A percentile compares a stretch with the other conserved stretches of the same genome.
Conservation (phyloP, 345 rosid genomes). For the Stellera chamaejasme region DNA sequence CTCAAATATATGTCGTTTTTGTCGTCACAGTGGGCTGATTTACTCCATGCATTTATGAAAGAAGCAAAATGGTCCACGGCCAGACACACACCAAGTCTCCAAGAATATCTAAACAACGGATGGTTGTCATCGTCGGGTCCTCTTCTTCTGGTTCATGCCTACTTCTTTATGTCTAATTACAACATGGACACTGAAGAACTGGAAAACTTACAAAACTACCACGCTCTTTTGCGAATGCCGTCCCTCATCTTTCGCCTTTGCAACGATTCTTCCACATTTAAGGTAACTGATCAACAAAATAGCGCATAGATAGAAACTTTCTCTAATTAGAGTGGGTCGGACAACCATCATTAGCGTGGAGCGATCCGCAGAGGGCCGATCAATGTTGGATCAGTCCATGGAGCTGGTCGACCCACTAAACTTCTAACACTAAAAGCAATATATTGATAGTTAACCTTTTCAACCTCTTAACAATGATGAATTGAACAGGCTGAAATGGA, state of each 20-base stretch:
- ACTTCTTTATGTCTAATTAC: constrained; percentile 8
- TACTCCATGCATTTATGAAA: constrained; percentile 28
- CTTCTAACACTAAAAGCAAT: neutral
- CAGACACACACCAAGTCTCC: constrained; percentile 19
- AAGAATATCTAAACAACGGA: constrained; percentile 36
- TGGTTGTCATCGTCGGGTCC: constrained; percentile 27
- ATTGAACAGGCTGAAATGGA: constrained; percentile 11
- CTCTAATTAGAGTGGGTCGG: no score
- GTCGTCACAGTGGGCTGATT: constrained; percentile 32
- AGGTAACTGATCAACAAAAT: constrained; percentile 14
- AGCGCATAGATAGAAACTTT: no score
- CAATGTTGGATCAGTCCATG: no score
- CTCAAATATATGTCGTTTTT: neutral
- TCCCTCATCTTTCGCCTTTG: constrained; percentile 29
- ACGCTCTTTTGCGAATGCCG: constrained; percentile 24
- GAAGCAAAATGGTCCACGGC: constrained; percentile 36
- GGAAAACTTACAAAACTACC: constrained; percentile 16
- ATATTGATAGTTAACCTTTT: neutral
- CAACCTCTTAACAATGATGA: neutral
- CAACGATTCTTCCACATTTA: constrained; percentile 37
- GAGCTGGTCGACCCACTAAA: no score
- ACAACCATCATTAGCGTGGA: no score
- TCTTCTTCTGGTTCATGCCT: constrained; percentile 20
- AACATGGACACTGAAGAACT: constrained; percentile 11
- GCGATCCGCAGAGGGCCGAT: no score